phyloP scores from a whole-genome alignment of 345 rosid genomes.

The Populus pruinosa region DNA sequence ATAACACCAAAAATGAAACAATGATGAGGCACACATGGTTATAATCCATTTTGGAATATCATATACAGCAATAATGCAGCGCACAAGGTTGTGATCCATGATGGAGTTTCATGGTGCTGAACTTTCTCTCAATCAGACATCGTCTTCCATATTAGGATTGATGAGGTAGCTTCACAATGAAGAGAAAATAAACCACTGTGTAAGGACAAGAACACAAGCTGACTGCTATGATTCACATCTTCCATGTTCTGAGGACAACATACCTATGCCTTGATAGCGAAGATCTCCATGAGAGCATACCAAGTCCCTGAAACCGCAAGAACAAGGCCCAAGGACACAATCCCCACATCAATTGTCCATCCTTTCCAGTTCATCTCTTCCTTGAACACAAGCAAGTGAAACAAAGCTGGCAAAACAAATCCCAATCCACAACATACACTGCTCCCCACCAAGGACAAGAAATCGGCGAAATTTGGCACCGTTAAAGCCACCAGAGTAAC shows the following conservation, averaged over 20 bases:
- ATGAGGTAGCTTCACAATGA: neutral
- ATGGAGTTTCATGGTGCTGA: neutral
- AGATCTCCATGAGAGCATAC: conserved; percentile 65
- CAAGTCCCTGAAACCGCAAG: conserved; percentile 74
- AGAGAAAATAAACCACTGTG: neutral
- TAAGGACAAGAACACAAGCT: too few species aligned
- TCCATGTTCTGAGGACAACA: neutral
- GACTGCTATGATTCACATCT: neutral
- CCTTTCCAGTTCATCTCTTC: conserved; percentile 68
- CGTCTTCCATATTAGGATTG: neutral
- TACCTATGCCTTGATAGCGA: conserved; percentile 21
- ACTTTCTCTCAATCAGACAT: neutral
- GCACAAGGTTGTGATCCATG: neutral
- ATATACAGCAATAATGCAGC: neutral
- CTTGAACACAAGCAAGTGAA: conserved; percentile 77
- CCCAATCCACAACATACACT: conserved; percentile 79
- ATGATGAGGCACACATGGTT: too few species aligned
- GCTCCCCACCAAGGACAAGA: conserved; percentile 83
- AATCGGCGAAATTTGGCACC: conserved; percentile 84
- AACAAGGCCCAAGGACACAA: conserved; percentile 49
- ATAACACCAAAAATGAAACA: too few species aligned
- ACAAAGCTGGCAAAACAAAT: conserved; percentile 72
- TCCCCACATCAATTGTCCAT: conserved; percentile 50
- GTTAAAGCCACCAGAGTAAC: conserved; percentile 65
- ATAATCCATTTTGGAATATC: too few species aligned